Evolutionary conservation across 148 eudicot genomes (phyloP).

Genomic region (Camellia granthamiana): DNA sequence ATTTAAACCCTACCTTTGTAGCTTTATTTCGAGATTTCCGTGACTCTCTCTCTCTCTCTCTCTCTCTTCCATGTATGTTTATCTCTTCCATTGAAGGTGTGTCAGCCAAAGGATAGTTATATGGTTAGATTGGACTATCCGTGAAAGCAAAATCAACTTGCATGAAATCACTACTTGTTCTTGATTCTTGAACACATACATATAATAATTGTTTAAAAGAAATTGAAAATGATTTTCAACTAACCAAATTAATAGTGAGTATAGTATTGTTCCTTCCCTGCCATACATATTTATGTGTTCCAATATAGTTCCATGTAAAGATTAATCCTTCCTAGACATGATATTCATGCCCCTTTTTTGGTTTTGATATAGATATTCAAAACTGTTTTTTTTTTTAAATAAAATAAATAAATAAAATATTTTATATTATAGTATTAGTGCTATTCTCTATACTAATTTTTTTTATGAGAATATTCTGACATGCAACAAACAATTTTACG

Average conservation of each 20-base stretch:
- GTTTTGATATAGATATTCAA: too few species aligned
- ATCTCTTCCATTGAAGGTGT: background rate
- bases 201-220: background rate
- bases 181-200: background rate
- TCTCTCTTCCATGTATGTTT: background rate
- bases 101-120: background rate
- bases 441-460: too few species aligned
- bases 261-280: too few species aligned
- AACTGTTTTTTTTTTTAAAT: too few species aligned
- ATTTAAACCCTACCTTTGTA: background rate
- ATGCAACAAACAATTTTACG: too few species aligned
- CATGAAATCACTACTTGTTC: background rate
- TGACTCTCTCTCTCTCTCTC: slow-evolving; percentile 13
- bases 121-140: slow-evolving; percentile 17
- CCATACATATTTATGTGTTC: too few species aligned
- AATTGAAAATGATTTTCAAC: background rate
- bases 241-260: background rate
- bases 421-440: too few species aligned
- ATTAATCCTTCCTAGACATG: too few species aligned
- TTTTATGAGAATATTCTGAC: too few species aligned
- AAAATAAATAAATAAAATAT: too few species aligned
- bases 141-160: slow-evolving; percentile 23
- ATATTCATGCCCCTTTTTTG: too few species aligned
- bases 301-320: too few species aligned
- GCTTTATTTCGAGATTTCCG: slow-evolving; percentile 17